Percentiles rank a stretch among this genome's conserved stretches.
These are phyloP conservation scores for Hypoxylon intermedium DNA, from an alignment of 495 filamentous ascomycete genomes.

Conservation along the genomic window DNA sequence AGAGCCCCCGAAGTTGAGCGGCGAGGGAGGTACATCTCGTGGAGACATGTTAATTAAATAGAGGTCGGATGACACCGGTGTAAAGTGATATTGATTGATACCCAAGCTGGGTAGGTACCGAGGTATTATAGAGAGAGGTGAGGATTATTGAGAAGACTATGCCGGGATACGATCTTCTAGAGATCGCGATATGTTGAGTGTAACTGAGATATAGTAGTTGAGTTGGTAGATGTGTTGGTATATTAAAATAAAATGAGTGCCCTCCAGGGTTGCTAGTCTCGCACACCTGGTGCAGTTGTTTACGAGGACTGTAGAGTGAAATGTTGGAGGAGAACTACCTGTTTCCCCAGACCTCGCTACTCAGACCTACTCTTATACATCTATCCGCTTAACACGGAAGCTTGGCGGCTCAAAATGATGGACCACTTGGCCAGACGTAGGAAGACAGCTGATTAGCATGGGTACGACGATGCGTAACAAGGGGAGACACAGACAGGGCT, in stretches of 20 bases:
- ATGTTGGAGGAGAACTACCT: conserved; percentile 7
- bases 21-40: conserved; percentile 17
- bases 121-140: background rate
- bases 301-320: conserved; percentile 6
- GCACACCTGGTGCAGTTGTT: conserved; percentile 37
- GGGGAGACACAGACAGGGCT: conserved; percentile 9
- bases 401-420: conserved; percentile 35
- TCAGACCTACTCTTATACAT: conserved; percentile 21
- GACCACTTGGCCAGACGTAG: conserved; percentile 23
- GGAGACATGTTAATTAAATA: conserved; percentile 28
- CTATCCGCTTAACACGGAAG: conserved; percentile 15
- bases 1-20: conserved; percentile 13
- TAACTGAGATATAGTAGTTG: conserved; percentile 10
- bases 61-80: background rate
- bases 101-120: background rate
- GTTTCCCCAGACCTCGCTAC: conserved; percentile 15
- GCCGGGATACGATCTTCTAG: background rate
- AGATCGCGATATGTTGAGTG: conserved; percentile 1
- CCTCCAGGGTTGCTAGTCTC: conserved; percentile 30
- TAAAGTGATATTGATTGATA: conserved; percentile 1
- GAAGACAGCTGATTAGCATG: conserved; percentile 25
- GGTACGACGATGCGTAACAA: conserved; percentile 1
- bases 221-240: conserved; percentile 5
- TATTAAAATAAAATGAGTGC: conserved; percentile 27
- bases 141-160: background rate